These are phyloP conservation scores for Starmerella vitae DNA, from an alignment of 805 yeast species.

Conservation along the genomic window DNA sequence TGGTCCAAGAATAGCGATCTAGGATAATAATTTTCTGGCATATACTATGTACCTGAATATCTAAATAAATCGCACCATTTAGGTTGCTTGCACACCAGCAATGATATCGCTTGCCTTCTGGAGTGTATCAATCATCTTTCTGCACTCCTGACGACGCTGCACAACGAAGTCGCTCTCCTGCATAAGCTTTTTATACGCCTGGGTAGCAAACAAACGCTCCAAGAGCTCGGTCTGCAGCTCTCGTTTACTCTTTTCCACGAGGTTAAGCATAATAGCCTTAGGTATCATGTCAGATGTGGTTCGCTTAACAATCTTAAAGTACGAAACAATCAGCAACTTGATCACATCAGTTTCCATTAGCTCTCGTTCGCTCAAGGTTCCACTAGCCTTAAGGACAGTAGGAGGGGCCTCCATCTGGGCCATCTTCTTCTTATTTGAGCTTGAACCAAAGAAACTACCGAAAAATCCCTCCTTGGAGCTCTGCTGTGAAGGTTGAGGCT, in stretches of 20 bases:
- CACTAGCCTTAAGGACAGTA: slow-evolving; percentile 81
- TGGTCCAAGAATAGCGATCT: no score
- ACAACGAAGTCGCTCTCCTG: slow-evolving; percentile 86
- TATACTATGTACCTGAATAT: no score
- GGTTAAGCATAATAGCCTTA: slow-evolving; percentile 85
- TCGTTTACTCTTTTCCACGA: slow-evolving; percentile 69
- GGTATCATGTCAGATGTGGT: slow-evolving; percentile 90
- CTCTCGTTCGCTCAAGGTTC: slow-evolving; percentile 87
- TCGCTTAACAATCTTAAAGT: slow-evolving; percentile 83
- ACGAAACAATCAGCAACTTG: slow-evolving; percentile 77
- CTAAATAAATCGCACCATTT: neutral
- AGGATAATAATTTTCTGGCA: no score
- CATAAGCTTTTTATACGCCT: slow-evolving; percentile 55
- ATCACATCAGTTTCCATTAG: slow-evolving; percentile 95
- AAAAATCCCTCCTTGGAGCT: slow-evolving; percentile 50
- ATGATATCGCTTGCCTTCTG: slow-evolving; percentile 85
- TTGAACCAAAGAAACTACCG: slow-evolving; percentile 86
- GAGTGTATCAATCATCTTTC: slow-evolving; percentile 88
- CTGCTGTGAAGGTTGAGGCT: slow-evolving; percentile 60
- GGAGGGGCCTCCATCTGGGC: slow-evolving; percentile 98
- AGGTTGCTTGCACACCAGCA: slow-evolving; percentile 14
- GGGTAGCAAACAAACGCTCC: slow-evolving; percentile 71
- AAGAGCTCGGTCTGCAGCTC: slow-evolving; percentile 83
- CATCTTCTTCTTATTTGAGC: slow-evolving; percentile 72
- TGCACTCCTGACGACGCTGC: slow-evolving; percentile 87